A percentile compares a stretch with the other conserved stretches of the same genome.
Evolutionary conservation across 2,329 filamentous ascomycete species (phyloP).

Genomic region (Colletotrichum salicis): DNA sequence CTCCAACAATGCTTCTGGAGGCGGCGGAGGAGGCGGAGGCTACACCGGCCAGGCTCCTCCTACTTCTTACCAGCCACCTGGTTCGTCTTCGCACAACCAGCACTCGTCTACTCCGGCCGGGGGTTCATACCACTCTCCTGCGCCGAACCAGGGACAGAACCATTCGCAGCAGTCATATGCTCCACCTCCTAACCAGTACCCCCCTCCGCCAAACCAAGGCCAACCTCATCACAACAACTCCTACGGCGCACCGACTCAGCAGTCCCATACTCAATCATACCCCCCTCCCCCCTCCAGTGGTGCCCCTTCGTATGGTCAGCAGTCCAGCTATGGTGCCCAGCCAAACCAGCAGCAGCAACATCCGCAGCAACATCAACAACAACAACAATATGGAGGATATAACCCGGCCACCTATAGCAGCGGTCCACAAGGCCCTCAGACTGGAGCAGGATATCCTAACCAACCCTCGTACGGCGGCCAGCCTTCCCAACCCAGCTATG

Average conservation of each 20-base stretch:
- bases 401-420: constrained; percentile 44
- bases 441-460: constrained; percentile 48
- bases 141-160: constrained; percentile 38
- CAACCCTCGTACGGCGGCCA: constrained; percentile 39
- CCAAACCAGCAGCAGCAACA: constrained; percentile 30
- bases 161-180: constrained; percentile 33
- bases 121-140: constrained; percentile 43
- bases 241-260: constrained; percentile 33
- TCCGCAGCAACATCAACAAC: not conserved
- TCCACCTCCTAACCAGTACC: constrained; percentile 36
- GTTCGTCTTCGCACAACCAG: constrained; percentile 38
- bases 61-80: constrained; percentile 64
- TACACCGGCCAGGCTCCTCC: constrained; percentile 74
- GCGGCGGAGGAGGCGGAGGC: constrained; percentile 58
- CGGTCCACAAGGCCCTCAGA: constrained; percentile 41
- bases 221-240: constrained; percentile 36
- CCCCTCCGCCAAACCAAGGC: constrained; percentile 32
- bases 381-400: constrained; percentile 40
- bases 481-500: constrained; percentile 33
- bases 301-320: constrained; percentile 33
- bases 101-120: constrained; percentile 43
- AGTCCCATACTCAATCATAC: constrained; percentile 38
- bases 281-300: constrained; percentile 32
- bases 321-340: constrained; percentile 34
- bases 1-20: constrained; percentile 53